Base-by-base conservation (phyloP, 148 eudicot genomes). In the Amaranthus cruentus region DNA sequence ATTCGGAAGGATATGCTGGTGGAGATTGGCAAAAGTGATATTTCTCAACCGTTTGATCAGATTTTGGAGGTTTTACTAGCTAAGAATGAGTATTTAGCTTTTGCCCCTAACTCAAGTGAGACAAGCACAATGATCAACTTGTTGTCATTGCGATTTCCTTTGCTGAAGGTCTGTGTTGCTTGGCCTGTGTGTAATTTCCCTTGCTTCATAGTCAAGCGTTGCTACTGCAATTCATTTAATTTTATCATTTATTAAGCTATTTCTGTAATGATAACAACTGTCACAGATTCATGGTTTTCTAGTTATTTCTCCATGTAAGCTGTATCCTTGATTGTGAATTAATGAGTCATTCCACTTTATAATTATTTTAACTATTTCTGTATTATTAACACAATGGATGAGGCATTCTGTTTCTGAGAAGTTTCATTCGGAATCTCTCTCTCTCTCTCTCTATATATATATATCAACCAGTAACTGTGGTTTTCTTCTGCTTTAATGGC, bases 41-140 rank as follows among this genome's bases (percentile, higher is more conserved):
- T 47, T 51, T 95, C 99, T 74, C 89, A 89, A 53, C 76, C 92
- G 78, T 90, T 95, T 62, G 81, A 78, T 76, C 82, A 86, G 73
- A 78, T 91, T 73, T 80, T 95, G 77, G 85, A 88, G 80, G 77
- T 75, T 71, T 72, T 95, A 78, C 58, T 70, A 62, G 78, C 85
- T 66, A 83, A 85, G 61, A 85, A 78, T 46, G 96, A 95, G 76
- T 88, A 69, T 85, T 75, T 95, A 79, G 99, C 97, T 70, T 95
- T 95, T 86, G 84, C 92, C 55, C 99, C 99, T 15, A 85, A 92
- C 77, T 90, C 96, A 79, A 76, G 62, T 47, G 90, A 92, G 81
- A 95, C 94, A 67, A 85, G 84, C 75, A 77, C 75, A 80, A 85
- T 95, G 94, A 88, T 95, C 73, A 81, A 85, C 63, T 56, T 88